These are phyloP conservation scores for Citrullus colocynthis DNA, from an alignment of 306 rosid genomes.

Conservation along the genomic window DNA sequence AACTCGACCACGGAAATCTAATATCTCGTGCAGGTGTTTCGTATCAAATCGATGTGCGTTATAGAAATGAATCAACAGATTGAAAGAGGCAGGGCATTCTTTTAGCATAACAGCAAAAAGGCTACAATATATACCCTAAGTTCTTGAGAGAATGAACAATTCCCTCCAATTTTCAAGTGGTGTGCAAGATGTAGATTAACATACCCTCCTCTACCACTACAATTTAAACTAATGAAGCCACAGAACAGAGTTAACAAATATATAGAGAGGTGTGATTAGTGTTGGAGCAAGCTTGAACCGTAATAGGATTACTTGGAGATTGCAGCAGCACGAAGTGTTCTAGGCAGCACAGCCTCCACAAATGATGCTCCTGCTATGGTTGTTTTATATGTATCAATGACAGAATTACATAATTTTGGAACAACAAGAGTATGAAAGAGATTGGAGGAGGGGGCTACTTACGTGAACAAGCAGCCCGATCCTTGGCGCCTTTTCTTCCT, in stretches of 20 bases:
- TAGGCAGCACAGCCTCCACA: conserved; percentile 75
- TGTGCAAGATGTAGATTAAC: neutral
- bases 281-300: neutral
- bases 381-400: neutral
- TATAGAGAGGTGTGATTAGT: neutral
- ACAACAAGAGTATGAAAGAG: neutral
- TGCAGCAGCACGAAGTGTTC: neutral
- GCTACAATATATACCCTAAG: conserved; percentile 4
- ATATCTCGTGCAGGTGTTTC: neutral
- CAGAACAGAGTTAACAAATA: neutral
- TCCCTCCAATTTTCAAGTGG: conserved; percentile 38
- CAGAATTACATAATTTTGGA: neutral
- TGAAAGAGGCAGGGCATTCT: neutral
- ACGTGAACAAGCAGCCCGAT: conserved; percentile 66
- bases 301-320: neutral
- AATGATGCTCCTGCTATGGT: conserved; percentile 43
- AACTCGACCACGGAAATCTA: too few species aligned
- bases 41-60: neutral
- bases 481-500: conserved; percentile 57
- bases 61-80: neutral
- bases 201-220: neutral
- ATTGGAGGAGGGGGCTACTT: conserved; percentile 19
- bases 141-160: conserved; percentile 71
- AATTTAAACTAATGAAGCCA: neutral
- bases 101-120: neutral